A percentile compares a stretch with the other conserved stretches of the same genome.
Evolutionary conservation across 208 protist species (phyloP).

Genomic region (Strigomonas oncopelti): DNA sequence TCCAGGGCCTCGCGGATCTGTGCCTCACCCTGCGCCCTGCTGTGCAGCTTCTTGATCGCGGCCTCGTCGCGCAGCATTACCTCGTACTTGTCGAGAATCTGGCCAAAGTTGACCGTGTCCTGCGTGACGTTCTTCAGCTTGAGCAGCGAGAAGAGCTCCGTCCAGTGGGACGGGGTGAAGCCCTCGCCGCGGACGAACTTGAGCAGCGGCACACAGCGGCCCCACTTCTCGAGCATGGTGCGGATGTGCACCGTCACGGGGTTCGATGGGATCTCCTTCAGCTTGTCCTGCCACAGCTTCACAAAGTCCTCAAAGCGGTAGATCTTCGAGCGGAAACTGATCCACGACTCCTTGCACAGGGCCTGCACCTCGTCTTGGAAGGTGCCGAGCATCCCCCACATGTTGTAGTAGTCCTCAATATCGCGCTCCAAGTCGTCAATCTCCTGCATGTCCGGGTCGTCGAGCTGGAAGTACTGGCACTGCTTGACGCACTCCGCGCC

Average conservation of each 20-base stretch:
- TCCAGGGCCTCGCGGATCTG: slow-evolving; percentile 94
- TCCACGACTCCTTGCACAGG: slow-evolving; percentile 87
- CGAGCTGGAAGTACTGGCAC: slow-evolving; percentile 91
- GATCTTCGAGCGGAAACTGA: slow-evolving; percentile 90
- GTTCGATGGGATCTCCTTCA: slow-evolving; percentile 73
- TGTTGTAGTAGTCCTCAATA: slow-evolving; percentile 77
- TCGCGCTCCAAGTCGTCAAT: slow-evolving; percentile 78
- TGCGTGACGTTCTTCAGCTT: slow-evolving; percentile 72
- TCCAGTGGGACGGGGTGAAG: slow-evolving; percentile 95
- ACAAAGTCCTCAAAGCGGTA: slow-evolving; percentile 96
- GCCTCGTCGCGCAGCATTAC: slow-evolving; percentile 70
- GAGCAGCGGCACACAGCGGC: slow-evolving; percentile 77
- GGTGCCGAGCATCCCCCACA: slow-evolving; percentile 85
- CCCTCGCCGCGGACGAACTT: slow-evolving; percentile 94
- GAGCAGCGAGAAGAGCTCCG: slow-evolving; percentile 88
- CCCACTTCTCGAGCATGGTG: slow-evolving; percentile 84
- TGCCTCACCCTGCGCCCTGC: slow-evolving; percentile 94
- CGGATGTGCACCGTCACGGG: slow-evolving; percentile 86
- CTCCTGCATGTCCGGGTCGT: slow-evolving; percentile 75
- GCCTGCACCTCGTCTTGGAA: slow-evolving; percentile 84
- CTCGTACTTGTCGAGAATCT: slow-evolving; percentile 84
- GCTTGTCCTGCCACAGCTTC: slow-evolving; percentile 86
- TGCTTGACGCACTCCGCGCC: slow-evolving; percentile 80
- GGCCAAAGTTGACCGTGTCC: slow-evolving; percentile 87
- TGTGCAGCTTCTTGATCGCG: slow-evolving; percentile 91